phyloP scores from a whole-genome alignment of 176 grass and related monocot species.

The Oryza punctata region DNA sequence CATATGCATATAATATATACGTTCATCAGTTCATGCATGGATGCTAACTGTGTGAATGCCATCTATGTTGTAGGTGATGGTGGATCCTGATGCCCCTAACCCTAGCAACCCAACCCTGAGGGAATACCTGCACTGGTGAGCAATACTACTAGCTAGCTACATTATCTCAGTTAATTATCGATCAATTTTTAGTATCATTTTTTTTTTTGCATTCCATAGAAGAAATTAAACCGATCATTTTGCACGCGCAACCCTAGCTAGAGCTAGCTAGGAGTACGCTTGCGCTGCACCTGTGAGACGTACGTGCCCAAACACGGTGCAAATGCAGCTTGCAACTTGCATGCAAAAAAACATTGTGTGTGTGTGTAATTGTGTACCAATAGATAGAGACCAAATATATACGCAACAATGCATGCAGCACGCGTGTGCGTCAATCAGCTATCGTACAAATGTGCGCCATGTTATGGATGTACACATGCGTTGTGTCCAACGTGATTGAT shows the following conservation, averaged over 20 bases:
- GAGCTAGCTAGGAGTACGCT: not conserved
- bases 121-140: constrained; percentile 95
- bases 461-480: no score
- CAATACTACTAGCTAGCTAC: not conserved
- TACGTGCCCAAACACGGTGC: not conserved
- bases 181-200: not conserved
- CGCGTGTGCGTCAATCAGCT: no score
- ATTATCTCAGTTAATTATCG: no score
- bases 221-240: not conserved
- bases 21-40: no score
- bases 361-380: no score
- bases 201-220: no score
- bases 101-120: constrained; percentile 77
- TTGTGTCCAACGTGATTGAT: not conserved
- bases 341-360: no score
- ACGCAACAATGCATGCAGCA: no score
- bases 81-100: constrained; percentile 89
- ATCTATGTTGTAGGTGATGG: constrained; percentile 63
- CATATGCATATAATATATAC: no score
- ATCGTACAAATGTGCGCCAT: no score
- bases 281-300: not conserved
- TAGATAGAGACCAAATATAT: not conserved
- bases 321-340: no score
- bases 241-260: no score
- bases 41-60: not conserved